These are phyloP conservation scores for Chaetomiaceae sp. DNA, from an alignment of 2,329 filamentous ascomycete species.

Conservation along the genomic window DNA sequence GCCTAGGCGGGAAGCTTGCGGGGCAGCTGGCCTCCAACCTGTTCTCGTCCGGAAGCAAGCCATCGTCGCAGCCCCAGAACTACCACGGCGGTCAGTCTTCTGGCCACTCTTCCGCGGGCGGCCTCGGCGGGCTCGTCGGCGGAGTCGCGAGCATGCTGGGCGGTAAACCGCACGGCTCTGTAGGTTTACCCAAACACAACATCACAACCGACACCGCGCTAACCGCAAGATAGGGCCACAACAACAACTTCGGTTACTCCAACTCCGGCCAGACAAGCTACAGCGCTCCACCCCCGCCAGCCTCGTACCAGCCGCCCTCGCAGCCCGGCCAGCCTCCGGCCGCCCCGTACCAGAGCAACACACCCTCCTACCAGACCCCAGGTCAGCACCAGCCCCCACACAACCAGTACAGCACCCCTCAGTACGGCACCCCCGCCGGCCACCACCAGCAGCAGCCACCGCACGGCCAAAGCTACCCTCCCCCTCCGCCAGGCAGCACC, in stretches of 20 bases:
- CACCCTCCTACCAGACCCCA: conserved; percentile 23
- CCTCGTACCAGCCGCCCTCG: conserved; percentile 49
- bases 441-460: conserved; percentile 23
- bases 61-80: conserved; percentile 39
- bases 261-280: conserved; percentile 50
- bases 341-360: conserved; percentile 30
- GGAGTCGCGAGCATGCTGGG: conserved; percentile 52
- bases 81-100: conserved; percentile 46
- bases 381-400: conserved; percentile 22
- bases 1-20: conserved; percentile 49
- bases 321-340: conserved; percentile 27
- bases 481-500: conserved; percentile 3
- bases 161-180: conserved; percentile 40
- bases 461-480: conserved; percentile 4
- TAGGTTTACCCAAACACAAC: conserved; percentile 27
- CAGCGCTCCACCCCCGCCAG: conserved; percentile 58
- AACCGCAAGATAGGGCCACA: conserved; percentile 40
- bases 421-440: conserved; percentile 16
- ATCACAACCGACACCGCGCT: not conserved
- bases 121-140: conserved; percentile 52
- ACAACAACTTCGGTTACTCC: conserved; percentile 62
- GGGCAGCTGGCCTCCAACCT: conserved; percentile 53
- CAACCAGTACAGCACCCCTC: conserved; percentile 21
- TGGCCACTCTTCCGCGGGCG: conserved; percentile 40
- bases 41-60: conserved; percentile 48